Base-by-base conservation (phyloP, 495 filamentous ascomycete genomes). In the Jackrogersella minutella region DNA sequence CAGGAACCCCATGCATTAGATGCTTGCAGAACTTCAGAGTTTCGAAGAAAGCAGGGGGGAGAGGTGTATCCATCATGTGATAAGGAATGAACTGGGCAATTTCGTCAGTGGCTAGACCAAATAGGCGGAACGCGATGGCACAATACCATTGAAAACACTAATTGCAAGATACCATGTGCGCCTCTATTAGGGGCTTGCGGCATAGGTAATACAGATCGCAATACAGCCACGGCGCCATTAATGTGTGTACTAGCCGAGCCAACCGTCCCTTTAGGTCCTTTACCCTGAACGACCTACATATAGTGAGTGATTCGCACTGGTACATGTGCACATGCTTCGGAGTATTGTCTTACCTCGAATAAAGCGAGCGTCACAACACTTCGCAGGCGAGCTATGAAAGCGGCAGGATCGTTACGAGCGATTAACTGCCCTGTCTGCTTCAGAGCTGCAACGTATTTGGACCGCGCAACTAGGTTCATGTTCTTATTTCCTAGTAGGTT, bases 101-200 rank as follows among this genome's bases (percentile, higher is more conserved):
- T 44, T 57, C 0, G 57, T 66, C 3, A 73, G 64, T 22, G 47
- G 7, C 1, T 52, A 30, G 17, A 28, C 30, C 1, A n/a, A 8
- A 41, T n/a, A 37, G 24, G 5, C 51, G 31, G 14, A 19, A 33
- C 5, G 9, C 3, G 10, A 39, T 14, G 30, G 14, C 17, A 17
- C 9, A 50, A 30, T 58, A 82, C 70, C 77, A 81, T 79, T 24
- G 80, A 80, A 44, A 76, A 81, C 59, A 80, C 76, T 2, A 82
- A 62, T 47, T 80, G 79, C 5, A 81, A 49, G 9, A 79, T 65
- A 2, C 71, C 78, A 11, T 76, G 73, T 30, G 77, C 58, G 2
- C 77, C 76, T 9, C 69, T 71, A 7, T 66, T 43, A 1, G 74
- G 73, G 1, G 66, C 34, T 2, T 68, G 55, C n/a, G 62, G 63